Evolutionary conservation across 768 basidiomycete species (phyloP), one percentile per base, ranked within the genome.

Genomic region (Boletus subcaerulescens): DNA sequence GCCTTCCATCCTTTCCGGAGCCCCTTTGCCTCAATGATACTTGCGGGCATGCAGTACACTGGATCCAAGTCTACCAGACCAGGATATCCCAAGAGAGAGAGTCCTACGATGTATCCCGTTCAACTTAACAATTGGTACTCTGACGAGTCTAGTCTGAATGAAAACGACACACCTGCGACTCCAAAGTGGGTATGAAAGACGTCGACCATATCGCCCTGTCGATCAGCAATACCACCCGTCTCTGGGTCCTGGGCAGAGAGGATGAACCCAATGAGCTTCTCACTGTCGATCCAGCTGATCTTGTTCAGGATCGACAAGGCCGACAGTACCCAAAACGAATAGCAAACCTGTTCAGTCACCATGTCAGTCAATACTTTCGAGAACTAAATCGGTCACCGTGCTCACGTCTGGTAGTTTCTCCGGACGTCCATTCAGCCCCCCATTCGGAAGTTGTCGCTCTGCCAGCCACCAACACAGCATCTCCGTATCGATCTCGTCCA

Each of bases 141-240:
- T 1, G 38, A 14, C 5, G 17, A 5, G 24, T 18, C 32, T 32
- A 22, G 44, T 50, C 36, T 35, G 1, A 9, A 18, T 14, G 38
- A 52, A 24, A 24, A 6, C 6, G 24, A 24, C 70, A 68, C 32
- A 80, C 93, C 94, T 56, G 93, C 92, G 3, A 98, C 74, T 1
- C 97, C 97, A 60, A 99, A 99, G 13, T 79, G 71, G 0, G 96
- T 98, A 65, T 99, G 96, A 71, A 97, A 99, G n/a, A 99, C 95
- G 64, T 99, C 97, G 2, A 85, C 85, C 82, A 94, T 87, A 68
- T 99, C 86, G 0, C 91, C 94, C 1, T 93, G 91, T 41, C 97
- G 2, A 85, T 99, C 97, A 0, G 94, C 88, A 26, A 98, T 97
- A 0, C 97, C 97, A 4, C 97, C 97, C 6, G 76, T 81, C 60